Percentiles rank a stretch among this genome's conserved stretches.
Evolutionary conservation across 2,329 filamentous ascomycete genomes (phyloP).

Genomic region (Pyrenochaeta sp.): DNA sequence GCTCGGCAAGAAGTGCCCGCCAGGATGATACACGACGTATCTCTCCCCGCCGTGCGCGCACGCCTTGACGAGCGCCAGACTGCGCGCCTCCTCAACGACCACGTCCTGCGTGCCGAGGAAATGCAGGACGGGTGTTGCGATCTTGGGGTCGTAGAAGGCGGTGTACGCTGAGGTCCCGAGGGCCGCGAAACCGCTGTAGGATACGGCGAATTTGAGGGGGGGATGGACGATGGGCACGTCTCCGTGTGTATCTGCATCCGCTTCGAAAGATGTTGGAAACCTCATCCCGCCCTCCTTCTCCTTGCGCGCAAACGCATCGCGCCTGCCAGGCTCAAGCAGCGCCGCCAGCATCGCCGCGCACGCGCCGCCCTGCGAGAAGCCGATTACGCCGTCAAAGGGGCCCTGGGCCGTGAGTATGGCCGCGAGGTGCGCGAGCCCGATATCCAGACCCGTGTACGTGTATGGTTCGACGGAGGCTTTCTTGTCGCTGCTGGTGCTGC

Average conservation of each 20-base stretch:
- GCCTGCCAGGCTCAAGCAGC: conserved; percentile 67
- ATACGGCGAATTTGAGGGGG: conserved; percentile 73
- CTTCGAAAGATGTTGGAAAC: conserved; percentile 59
- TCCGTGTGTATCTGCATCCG: conserved; percentile 20
- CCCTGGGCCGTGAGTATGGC: conserved; percentile 35
- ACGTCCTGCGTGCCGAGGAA: conserved; percentile 85
- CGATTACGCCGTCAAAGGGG: conserved; percentile 47
- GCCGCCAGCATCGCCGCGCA: conserved; percentile 75
- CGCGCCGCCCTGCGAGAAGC: conserved; percentile 54
- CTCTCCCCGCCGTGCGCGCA: conserved; percentile 62
- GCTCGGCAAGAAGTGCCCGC: conserved; percentile 86
- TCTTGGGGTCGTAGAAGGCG: conserved; percentile 77
- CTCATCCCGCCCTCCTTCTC: conserved; percentile 54
- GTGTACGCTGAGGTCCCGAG: conserved; percentile 65
- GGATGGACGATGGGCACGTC: conserved; percentile 57
- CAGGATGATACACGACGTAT: conserved; percentile 74
- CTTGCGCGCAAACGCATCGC: conserved; percentile 57
- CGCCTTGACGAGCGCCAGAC: conserved; percentile 70
- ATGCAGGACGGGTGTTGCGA: conserved; percentile 80
- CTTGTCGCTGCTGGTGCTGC: too few relatives aligned
- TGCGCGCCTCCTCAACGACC: conserved; percentile 82
- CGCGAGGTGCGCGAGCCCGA: conserved; percentile 71
- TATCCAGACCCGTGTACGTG: conserved; percentile 72
- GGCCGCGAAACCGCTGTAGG: conserved; percentile 80
- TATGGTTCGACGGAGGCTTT: conserved; percentile 62